Percentiles rank a stretch among this genome's conserved stretches.
These are phyloP conservation scores for Nepenthes gracilis DNA, from an alignment of 148 eudicot genomes.

Conservation along the genomic window DNA sequence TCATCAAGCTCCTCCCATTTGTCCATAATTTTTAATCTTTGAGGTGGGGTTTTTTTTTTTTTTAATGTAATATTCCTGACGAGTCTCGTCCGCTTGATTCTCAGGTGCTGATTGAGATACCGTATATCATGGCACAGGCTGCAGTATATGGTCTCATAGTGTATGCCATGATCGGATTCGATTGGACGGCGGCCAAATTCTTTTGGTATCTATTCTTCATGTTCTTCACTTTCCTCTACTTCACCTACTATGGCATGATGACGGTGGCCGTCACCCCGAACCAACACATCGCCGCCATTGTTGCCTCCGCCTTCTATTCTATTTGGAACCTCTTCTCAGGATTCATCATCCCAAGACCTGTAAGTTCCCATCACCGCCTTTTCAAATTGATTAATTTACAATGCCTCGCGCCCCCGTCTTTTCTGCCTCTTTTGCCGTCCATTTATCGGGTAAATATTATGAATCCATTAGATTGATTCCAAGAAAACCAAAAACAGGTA, in stretches of 20 bases:
- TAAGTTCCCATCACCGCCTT: slow-evolving; percentile 8
- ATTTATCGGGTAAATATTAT: no score
- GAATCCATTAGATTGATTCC: no score
- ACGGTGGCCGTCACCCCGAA: slow-evolving; percentile 35
- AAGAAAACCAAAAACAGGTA: no score
- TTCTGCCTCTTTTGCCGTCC: no score
- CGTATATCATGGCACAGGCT: slow-evolving; percentile 22
- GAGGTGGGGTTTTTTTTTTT: no score
- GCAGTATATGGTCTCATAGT: slow-evolving; percentile 25
- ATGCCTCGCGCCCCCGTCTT: no score
- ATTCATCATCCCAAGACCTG: slow-evolving; percentile 32
- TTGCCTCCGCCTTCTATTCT: slow-evolving; percentile 20
- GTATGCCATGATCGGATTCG: slow-evolving; percentile 38
- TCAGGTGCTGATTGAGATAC: slow-evolving; percentile 32
- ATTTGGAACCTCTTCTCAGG: slow-evolving; percentile 43
- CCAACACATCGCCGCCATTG: slow-evolving; percentile 20
- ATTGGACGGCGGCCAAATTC: slow-evolving; percentile 37
- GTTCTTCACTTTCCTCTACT: slow-evolving; percentile 26
- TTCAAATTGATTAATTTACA: background rate
- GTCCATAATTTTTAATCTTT: no score
- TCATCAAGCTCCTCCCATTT: no score
- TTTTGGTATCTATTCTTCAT: slow-evolving; percentile 34
- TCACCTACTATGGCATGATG: slow-evolving; percentile 44
- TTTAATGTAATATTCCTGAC: no score
- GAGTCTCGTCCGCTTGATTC: background rate